Evolutionary conservation across 2,329 filamentous ascomycete species (phyloP), one percentile per base, ranked within the genome.

Genomic region (Blastomyces emzantsi): DNA sequence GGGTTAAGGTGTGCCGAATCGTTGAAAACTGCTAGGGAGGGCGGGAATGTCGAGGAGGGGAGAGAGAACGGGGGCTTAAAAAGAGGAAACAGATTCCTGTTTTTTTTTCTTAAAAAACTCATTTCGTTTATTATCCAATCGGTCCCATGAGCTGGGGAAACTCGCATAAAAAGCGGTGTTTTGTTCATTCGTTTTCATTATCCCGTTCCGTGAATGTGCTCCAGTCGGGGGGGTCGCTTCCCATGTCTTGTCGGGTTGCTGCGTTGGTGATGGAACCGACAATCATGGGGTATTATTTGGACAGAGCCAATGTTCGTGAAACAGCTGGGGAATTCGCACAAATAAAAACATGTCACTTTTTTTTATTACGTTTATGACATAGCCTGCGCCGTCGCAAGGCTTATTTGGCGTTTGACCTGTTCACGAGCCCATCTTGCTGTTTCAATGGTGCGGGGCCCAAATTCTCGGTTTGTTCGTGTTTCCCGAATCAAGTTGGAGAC

Each of bases 371-470:
- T 65, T 73, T 76, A 78, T 41, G 75, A 73, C 75, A 77, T 77
- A 39, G 72, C 71, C 54, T 71, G 72, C 15, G 72, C 71, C 62
- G 74, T 74, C 47, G 74, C 72, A 67, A 78, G 63, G 69, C 71
- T 74, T 63, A 77, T 72, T 64, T 99, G 94, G 71, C 91, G 89
- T 84, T 97, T 97, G 76, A 97, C 92, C 76, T 97, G 92, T 79
- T 97, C 94, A 66, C 93, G 89, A 67, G 94, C 92, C 94, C 94
- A 99, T 71, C 93, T 89, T 73, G 94, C 94, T 57, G 94, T 97
- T 69, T 97, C 91, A 68, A 94, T 88, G 3, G 94, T 99, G 67
- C 92, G 89, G 36, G 84, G 73, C 70, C 87, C 84, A 80, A 90
- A 97, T 57, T 97, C 92, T 70, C 90, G 88, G 81, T 94, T 97